Percentiles rank a stretch among this genome's conserved stretches.
Conservation (phyloP, 192 early-diverging fungal species). For the Polychytrium aggregatum region DNA sequence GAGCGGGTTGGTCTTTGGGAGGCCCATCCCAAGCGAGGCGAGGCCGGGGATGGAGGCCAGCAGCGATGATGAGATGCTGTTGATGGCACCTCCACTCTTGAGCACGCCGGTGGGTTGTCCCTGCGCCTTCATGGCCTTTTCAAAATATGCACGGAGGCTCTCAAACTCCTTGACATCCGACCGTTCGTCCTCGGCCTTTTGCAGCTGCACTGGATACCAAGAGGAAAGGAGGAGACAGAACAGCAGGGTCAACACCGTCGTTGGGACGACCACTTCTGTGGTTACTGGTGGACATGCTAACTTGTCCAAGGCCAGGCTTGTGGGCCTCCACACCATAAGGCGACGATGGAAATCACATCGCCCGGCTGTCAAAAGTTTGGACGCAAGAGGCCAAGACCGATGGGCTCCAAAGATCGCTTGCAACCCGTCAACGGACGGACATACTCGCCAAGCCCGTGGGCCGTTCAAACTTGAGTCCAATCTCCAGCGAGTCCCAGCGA, state of each 20-base stretch:
- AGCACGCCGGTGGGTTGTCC: not conserved
- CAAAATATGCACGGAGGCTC: conserved; percentile 73
- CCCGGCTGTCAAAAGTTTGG: too few species aligned
- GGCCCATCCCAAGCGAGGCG: conserved; percentile 12
- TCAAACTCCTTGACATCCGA: conserved; percentile 71
- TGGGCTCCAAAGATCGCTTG: too few species aligned
- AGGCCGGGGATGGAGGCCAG: conserved; percentile 22
- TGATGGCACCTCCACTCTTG: too few species aligned
- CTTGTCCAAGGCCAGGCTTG: too few species aligned
- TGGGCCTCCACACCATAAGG: too few species aligned
- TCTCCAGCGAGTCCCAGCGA: conserved; percentile 86
- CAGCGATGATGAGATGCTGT: conserved; percentile 16
- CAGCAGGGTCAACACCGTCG: too few species aligned
- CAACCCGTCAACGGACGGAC: conserved; percentile 1
- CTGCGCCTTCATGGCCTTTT: conserved; percentile 48
- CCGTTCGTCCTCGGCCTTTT: conserved; percentile 60
- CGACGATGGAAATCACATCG: too few species aligned
- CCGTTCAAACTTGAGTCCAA: conserved; percentile 86
- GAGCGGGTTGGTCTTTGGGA: too few species aligned
- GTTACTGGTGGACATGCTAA: too few species aligned
- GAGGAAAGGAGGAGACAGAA: too few species aligned
- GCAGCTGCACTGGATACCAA: conserved; percentile 71
- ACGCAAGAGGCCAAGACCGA: too few species aligned
- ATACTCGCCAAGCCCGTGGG: conserved; percentile 80
- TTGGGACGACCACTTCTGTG: too few species aligned